Evolutionary conservation across 805 yeast genomes (phyloP).

Genomic region (Yarrowia deformans): DNA sequence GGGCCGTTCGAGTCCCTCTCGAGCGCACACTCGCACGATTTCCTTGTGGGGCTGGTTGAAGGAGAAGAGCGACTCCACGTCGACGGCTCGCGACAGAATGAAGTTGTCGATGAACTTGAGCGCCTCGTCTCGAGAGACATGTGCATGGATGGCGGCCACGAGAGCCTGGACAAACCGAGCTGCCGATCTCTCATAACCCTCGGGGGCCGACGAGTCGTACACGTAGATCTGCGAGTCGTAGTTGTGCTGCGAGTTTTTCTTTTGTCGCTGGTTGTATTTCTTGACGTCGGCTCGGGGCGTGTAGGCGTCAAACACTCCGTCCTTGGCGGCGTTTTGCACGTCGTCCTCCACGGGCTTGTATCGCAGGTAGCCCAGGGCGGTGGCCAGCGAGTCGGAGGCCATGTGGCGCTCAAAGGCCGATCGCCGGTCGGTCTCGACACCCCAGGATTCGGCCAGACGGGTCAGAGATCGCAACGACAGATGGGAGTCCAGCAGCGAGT

Average conservation of each 20-base stretch:
- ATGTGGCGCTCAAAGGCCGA: constrained; percentile 70
- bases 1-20: constrained; percentile 77
- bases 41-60: constrained; percentile 89
- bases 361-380: constrained; percentile 63
- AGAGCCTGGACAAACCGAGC: constrained; percentile 82
- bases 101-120: constrained; percentile 74
- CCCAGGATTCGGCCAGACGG: constrained; percentile 80
- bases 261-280: constrained; percentile 53
- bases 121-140: constrained; percentile 69
- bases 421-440: constrained; percentile 77
- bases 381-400: constrained; percentile 69
- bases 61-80: constrained; percentile 73
- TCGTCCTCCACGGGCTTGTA: constrained; percentile 45
- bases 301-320: constrained; percentile 50
- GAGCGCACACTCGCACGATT: constrained; percentile 74
- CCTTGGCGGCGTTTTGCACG: constrained; percentile 17
- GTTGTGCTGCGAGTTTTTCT: constrained; percentile 40
- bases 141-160: constrained; percentile 81
- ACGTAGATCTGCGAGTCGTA: constrained; percentile 34
- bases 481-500: constrained; percentile 77
- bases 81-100: constrained; percentile 77
- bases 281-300: constrained; percentile 50
- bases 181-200: constrained; percentile 54
- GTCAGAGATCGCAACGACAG: constrained; percentile 71
- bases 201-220: constrained; percentile 40